Conservation (phyloP, 371 early-diverging fungal species). For the Zancudomyces culisetae region DNA sequence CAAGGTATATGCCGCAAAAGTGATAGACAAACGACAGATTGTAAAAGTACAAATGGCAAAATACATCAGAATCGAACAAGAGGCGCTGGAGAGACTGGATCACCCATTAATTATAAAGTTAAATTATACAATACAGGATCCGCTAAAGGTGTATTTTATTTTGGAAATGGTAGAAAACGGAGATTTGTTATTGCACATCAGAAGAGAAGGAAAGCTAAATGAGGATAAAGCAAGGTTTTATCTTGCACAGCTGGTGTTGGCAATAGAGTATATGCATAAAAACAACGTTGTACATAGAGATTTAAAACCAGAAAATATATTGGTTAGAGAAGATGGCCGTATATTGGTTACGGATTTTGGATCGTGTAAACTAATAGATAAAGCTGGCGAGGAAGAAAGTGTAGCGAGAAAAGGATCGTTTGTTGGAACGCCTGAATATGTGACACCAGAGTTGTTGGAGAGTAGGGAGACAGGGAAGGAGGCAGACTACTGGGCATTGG, state of each 20-base stretch:
- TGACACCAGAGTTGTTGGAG: slow-evolving; percentile 86
- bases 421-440: slow-evolving; percentile 94
- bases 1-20: slow-evolving; percentile 72
- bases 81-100: slow-evolving; percentile 56
- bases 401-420: slow-evolving; percentile 37
- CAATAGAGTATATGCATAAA: slow-evolving; percentile 65
- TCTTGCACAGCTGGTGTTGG: slow-evolving; percentile 70
- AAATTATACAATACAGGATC: slow-evolving; percentile 87
- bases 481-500: slow-evolving; percentile 94
- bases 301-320: slow-evolving; percentile 65
- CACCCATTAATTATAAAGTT: slow-evolving; percentile 82
- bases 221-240: slow-evolving; percentile 63
- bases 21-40: slow-evolving; percentile 82
- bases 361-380: slow-evolving; percentile 30
- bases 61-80: slow-evolving; percentile 84
- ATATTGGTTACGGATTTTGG: slow-evolving; percentile 75
- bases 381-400: not conserved
- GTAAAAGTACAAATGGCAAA: slow-evolving; percentile 82
- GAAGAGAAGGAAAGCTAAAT: slow-evolving; percentile 46
- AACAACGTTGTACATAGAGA: slow-evolving; percentile 72
- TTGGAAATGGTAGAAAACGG: slow-evolving; percentile 70
- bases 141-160: slow-evolving; percentile 44
- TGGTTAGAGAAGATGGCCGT: slow-evolving; percentile 63
- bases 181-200: slow-evolving; percentile 74
- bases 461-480: slow-evolving; percentile 44